A percentile compares a stretch with the other conserved stretches of the same genome.
These are phyloP conservation scores for Candida maltosa DNA, from an alignment of 805 yeast genomes.

Conservation along the genomic window DNA sequence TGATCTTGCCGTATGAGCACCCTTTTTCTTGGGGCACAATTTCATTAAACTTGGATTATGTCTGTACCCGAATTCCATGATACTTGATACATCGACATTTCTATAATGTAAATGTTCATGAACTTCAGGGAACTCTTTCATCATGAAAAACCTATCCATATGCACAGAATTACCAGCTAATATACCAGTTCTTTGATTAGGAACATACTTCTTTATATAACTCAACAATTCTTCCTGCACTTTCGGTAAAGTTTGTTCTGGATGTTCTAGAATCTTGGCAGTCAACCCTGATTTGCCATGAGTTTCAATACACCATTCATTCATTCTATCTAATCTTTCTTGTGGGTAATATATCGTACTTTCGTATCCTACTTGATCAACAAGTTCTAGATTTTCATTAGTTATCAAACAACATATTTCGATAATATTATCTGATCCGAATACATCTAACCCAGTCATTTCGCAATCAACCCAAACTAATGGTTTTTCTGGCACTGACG, in stretches of 20 bases:
- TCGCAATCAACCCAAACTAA: conserved; percentile 97
- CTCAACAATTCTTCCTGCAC: conserved; percentile 66
- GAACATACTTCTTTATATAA: conserved; percentile 57
- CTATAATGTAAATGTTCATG: conserved; percentile 65
- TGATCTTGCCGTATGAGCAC: conserved; percentile 79
- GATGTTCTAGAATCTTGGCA: conserved; percentile 57
- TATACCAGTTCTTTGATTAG: conserved; percentile 55
- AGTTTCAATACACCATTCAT: conserved; percentile 82
- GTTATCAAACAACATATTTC: conserved; percentile 92
- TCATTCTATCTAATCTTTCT: conserved; percentile 65
- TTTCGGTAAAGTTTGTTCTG: conserved; percentile 46
- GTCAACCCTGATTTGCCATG: conserved; percentile 80
- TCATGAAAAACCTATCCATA: conserved; percentile 83
- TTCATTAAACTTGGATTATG: conserved; percentile 65
- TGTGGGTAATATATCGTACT: conserved; percentile 72
- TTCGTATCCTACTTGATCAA: conserved; percentile 82
- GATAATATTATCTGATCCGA: conserved; percentile 70
- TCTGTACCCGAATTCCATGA: conserved; percentile 77
- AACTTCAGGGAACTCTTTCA: conserved; percentile 77
- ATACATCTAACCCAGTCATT: conserved; percentile 92
- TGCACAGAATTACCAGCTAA: conserved; percentile 92
- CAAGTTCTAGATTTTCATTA: conserved; percentile 69
- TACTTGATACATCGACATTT: conserved; percentile 83
- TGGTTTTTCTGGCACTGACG: conserved; percentile 27
- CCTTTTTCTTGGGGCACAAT: conserved; percentile 58